These are phyloP conservation scores for Coemansia sp. DNA, from an alignment of 192 early-diverging fungal genomes.

Conservation along the genomic window DNA sequence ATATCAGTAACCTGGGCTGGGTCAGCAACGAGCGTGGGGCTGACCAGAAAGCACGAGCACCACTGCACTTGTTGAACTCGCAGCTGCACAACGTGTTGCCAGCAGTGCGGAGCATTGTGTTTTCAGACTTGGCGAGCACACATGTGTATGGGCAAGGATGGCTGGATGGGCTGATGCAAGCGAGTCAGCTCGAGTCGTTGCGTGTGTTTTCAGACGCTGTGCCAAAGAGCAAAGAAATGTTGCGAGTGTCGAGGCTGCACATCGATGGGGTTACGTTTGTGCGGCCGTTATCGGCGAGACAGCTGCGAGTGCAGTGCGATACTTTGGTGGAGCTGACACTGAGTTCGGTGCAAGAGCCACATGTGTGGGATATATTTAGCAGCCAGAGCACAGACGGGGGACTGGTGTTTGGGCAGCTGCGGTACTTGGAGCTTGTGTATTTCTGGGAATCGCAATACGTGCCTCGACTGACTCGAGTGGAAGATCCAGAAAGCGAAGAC, in stretches of 20 bases:
- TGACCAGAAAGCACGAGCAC: background rate
- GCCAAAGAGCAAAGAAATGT: background rate
- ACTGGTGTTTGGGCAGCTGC: slow-evolving; percentile 1
- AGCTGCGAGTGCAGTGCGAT: background rate
- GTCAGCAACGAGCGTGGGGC: background rate
- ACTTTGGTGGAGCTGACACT: background rate
- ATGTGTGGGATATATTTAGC: background rate
- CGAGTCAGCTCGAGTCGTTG: slow-evolving; percentile 9
- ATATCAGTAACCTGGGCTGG: background rate
- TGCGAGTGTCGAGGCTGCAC: background rate
- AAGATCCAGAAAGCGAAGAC: background rate
- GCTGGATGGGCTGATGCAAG: slow-evolving; percentile 7
- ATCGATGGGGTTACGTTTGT: slow-evolving; percentile 6
- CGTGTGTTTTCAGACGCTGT: slow-evolving; percentile 1
- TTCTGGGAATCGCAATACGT: background rate
- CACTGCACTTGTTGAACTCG: background rate
- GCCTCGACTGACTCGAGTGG: background rate
- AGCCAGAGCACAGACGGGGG: background rate
- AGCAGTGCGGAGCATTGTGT: slow-evolving; percentile 2
- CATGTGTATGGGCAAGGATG: slow-evolving; percentile 1
- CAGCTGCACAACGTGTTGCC: slow-evolving; percentile 9
- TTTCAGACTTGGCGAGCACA: slow-evolving; percentile 3
- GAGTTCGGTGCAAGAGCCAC: background rate
- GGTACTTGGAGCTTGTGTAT: slow-evolving; percentile 4
- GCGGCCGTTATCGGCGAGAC: background rate